Base-by-base conservation (phyloP, 2,329 filamentous ascomycete genomes). In the Verruconis gallopava region DNA sequence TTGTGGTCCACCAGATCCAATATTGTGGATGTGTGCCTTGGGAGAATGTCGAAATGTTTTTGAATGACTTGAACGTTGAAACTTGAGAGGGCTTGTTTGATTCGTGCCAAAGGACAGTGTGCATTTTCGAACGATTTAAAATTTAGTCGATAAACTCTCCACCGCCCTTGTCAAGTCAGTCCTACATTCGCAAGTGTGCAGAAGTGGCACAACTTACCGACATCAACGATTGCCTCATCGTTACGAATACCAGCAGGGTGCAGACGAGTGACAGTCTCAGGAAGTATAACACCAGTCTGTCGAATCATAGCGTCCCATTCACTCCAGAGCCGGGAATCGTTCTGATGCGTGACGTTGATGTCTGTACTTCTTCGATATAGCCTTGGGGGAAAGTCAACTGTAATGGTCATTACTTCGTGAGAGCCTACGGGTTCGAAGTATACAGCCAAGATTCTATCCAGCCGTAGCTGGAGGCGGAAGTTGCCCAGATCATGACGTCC, bases 111-210 rank as follows among this genome's bases (percentile, higher is more conserved):
- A 14, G 9, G 6, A 17, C 5, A 6, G 5, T 30, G 11, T 4
- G 9, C 19, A n/a, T 32, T 17, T 5, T 34, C 21, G 13, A 28
- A 32, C 9, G 5, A 9, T 9, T 17, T 5, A 20, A 46, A 25
- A 18, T 28, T 19, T 12, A 46, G 19, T n/a, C 44, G 43, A 18
- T 39, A 46, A n/a, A 43, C 45, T 4, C 28, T 46, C 44, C 44
- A 46, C 12, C 43, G 42, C 5, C 44, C 40, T n/a, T 42, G 17
- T 5, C n/a, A 41, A 39, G 21, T 42, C 18, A 15, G 36, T 44
- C 5, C n/a, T n/a, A 42, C 12, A 17, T 9, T 36, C 14, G 14
- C 14, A 12, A 12, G 5, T 12, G n/a, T 18, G 9, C 41, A 20
- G 5, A 5, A 6, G 9, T 11, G 19, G 15, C 18, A 6, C 6